phyloP scores from a whole-genome alignment of 1,139 yeast species.

The Arxiozyma heterogenica region DNA sequence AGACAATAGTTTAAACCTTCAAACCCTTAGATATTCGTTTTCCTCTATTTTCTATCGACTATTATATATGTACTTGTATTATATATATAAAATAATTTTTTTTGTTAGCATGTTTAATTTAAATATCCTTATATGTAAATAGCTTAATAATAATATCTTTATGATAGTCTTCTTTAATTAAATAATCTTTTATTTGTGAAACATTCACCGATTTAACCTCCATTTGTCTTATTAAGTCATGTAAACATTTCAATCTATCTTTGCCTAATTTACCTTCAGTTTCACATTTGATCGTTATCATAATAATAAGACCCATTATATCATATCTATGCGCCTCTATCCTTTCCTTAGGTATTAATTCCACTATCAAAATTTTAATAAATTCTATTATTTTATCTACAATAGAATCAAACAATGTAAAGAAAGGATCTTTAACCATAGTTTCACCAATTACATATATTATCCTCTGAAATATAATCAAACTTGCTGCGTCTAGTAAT shows the following conservation, averaged over 20 bases:
- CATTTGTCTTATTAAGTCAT: not conserved
- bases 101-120: not conserved
- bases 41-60: not conserved
- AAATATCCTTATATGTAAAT: not conserved
- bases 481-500: slow-evolving; percentile 8
- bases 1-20: not conserved
- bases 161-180: not conserved
- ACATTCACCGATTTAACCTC: not conserved
- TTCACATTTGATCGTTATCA: slow-evolving; percentile 20
- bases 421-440: slow-evolving; percentile 22
- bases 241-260: not conserved
- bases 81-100: not conserved
- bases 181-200: not conserved
- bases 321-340: slow-evolving; percentile 22
- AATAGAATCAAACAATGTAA: slow-evolving; percentile 16
- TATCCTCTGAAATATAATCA: slow-evolving; percentile 18
- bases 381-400: slow-evolving; percentile 11
- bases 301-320: slow-evolving; percentile 16
- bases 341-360: slow-evolving; percentile 15
- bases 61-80: too few relatives aligned
- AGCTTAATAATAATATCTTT: not conserved
- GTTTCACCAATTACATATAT: slow-evolving; percentile 25
- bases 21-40: too few relatives aligned
- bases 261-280: slow-evolving; percentile 20
- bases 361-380: slow-evolving; percentile 10